A percentile compares a stretch with the other conserved stretches of the same genome.
Conservation (phyloP, 2,329 filamentous ascomycete genomes). For the Colletotrichum trifolii region DNA sequence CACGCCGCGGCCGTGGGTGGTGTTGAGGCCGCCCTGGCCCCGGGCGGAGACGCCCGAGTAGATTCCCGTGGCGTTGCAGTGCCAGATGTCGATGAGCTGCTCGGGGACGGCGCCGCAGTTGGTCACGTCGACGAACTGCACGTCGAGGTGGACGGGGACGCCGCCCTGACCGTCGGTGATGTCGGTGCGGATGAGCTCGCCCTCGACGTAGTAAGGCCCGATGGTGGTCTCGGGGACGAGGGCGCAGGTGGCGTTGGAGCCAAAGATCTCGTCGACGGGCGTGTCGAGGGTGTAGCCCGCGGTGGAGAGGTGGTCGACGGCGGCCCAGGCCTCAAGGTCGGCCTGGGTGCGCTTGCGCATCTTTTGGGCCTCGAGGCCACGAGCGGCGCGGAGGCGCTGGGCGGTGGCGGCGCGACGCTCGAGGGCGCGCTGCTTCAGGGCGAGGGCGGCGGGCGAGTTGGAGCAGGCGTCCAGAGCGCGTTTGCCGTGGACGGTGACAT, state of each 20-base stretch:
- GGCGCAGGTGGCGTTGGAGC: conserved; percentile 33
- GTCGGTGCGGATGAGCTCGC: conserved; percentile 57
- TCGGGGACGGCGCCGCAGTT: conserved; percentile 38
- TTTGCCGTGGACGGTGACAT: conserved; percentile 46
- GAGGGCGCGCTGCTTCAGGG: conserved; percentile 52
- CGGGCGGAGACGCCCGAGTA: conserved; percentile 48
- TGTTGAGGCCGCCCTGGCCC: conserved; percentile 37
- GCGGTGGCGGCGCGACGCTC: conserved; percentile 53
- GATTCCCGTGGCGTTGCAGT: conserved; percentile 51
- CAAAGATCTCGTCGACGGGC: conserved; percentile 42
- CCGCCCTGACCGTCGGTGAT: conserved; percentile 55
- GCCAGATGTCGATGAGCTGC: conserved; percentile 40
- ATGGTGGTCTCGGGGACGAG: conserved; percentile 33
- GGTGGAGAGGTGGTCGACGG: conserved; percentile 46
- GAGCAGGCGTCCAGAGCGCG: conserved; percentile 54
- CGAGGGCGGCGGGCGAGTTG: conserved; percentile 49
- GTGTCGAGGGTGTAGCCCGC: conserved; percentile 47
- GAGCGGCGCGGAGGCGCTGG: conserved; percentile 51
- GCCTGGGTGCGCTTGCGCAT: conserved; percentile 48
- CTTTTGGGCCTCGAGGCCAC: conserved; percentile 44
- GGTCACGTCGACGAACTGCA: conserved; percentile 40
- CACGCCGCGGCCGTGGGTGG: conserved; percentile 31
- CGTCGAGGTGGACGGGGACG: conserved; percentile 51
- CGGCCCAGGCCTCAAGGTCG: conserved; percentile 47
- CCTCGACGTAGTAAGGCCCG: conserved; percentile 50